Percentiles rank a stretch among this genome's conserved stretches.
Conservation (phyloP, 2,329 filamentous ascomycete species). For the Ambrosiella xylebori region DNA sequence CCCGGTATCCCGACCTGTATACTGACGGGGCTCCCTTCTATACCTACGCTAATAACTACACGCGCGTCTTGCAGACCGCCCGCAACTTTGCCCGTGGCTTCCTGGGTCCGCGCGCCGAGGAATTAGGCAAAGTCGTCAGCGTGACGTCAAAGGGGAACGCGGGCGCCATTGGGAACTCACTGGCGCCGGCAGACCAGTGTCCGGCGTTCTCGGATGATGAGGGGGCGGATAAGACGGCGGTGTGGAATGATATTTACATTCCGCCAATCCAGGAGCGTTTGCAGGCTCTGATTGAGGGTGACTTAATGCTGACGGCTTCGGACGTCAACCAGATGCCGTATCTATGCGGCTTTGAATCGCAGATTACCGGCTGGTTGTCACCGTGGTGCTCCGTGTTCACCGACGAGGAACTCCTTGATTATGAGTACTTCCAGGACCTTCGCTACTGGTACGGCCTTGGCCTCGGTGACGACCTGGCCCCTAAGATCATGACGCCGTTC, state of each 20-base stretch:
- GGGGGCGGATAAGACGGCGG: conserved; percentile 27
- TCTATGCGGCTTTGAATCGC: conserved; percentile 54
- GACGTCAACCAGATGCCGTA: conserved; percentile 46
- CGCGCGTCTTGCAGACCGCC: conserved; percentile 44
- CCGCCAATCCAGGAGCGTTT: conserved; percentile 37
- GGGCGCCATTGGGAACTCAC: conserved; percentile 39
- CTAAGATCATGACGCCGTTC: conserved; percentile 44
- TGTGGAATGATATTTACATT: conserved; percentile 34
- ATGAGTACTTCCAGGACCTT: conserved; percentile 51
- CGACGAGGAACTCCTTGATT: conserved; percentile 41
- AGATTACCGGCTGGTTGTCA: conserved; percentile 43
- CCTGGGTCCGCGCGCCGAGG: conserved; percentile 36
- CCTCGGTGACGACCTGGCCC: conserved; percentile 34
- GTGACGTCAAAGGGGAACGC: conserved; percentile 38
- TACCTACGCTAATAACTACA: conserved; percentile 50
- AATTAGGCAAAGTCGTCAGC: conserved; percentile 37
- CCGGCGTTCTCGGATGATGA: conserved; percentile 38
- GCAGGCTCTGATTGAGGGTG: conserved; percentile 34
- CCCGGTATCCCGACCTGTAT: conserved; percentile 33
- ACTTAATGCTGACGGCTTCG: conserved; percentile 33
- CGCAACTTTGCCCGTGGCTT: conserved; percentile 44
- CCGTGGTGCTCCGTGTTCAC: conserved; percentile 47
- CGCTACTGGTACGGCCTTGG: conserved; percentile 51
- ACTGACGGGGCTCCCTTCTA: conserved; percentile 32
- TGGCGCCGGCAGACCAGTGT: conserved; percentile 46